Base-by-base conservation (phyloP, 352 stramenopile species). In the Phytopythium kandeliae region DNA sequence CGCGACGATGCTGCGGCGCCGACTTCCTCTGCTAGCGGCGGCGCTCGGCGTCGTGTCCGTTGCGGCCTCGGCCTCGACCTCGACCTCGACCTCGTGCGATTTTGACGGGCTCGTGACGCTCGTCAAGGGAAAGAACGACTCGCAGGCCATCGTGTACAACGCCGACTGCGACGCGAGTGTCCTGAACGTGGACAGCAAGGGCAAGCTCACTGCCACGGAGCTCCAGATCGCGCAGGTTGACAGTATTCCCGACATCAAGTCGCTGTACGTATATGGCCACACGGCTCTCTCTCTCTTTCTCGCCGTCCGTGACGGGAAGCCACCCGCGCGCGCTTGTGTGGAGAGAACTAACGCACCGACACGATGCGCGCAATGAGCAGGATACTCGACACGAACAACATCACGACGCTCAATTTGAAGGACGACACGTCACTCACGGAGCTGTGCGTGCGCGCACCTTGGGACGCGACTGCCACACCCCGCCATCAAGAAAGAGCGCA, bases 321-420 rank as follows among this genome's bases (percentile, higher is more conserved):
- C n/a, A n/a, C n/a, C n/a, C n/a, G n/a, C n/a, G n/a, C n/a, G n/a
- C n/a, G n/a, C n/a, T n/a, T n/a, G n/a, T n/a, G n/a, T n/a, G n/a
- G n/a, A n/a, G n/a, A n/a, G 28, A 31, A 31, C 28, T 31, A 31
- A 31, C 28, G n/a, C n/a, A n/a, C n/a, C n/a, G n/a, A n/a, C n/a
- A n/a, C n/a, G n/a, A n/a, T n/a, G n/a, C n/a, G n/a, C n/a, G n/a
- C n/a, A n/a, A n/a, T n/a, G n/a, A n/a, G 4, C 46, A 77, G 67
- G 31, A 55, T 69, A 43, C 61, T 83, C 25, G 71, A 71, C 28
- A 57, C 74, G n/a, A 83, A 83, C 56, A 79, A 75, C 48, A 68
- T 83, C 30, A 60, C 72, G 30, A 63, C 67, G 9, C 40, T 81
- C 15, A 51, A 56, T 3, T 41, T 84, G 7, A 37, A 56, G 0